phyloP scores from a whole-genome alignment of 805 yeast species.

The Wickerhamiella sergipiensis region DNA sequence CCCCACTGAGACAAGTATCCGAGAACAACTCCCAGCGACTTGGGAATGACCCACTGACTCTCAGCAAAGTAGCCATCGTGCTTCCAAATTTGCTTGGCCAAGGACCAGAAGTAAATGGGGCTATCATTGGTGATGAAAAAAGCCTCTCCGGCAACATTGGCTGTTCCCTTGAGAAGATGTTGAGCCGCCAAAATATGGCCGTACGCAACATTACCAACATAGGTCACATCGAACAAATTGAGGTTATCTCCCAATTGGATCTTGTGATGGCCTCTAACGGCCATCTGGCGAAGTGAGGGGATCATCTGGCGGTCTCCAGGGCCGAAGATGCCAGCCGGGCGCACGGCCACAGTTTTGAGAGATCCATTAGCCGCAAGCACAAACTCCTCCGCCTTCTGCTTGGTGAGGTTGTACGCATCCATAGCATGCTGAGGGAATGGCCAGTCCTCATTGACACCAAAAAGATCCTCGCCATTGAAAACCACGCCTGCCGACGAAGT shows the following conservation, averaged over 20 bases:
- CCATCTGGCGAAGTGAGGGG: constrained; percentile 79
- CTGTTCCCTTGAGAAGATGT: constrained; percentile 38
- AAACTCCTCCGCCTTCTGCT: constrained; percentile 76
- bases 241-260: constrained; percentile 91
- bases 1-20: constrained; percentile 73
- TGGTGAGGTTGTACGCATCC: constrained; percentile 95
- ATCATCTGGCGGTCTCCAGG: constrained; percentile 97
- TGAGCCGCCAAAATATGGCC: constrained; percentile 89
- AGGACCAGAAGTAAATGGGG: constrained; percentile 93
- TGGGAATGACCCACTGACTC: constrained; percentile 50
- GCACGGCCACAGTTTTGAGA: constrained; percentile 66
- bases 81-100: constrained; percentile 95
- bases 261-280: constrained; percentile 71
- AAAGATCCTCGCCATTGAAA: constrained; percentile 85
- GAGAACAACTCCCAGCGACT: constrained; percentile 63
- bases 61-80: constrained; percentile 79
- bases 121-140: constrained; percentile 88
- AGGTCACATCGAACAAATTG: constrained; percentile 91
- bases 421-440: constrained; percentile 84
- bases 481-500: constrained; percentile 97
- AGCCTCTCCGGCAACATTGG: constrained; percentile 62
- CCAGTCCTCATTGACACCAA: constrained; percentile 87
- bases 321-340: constrained; percentile 98
- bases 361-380: constrained; percentile 60
- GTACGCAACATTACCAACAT: constrained; percentile 96